Evolutionary conservation across 805 yeast genomes (phyloP), one percentile per base, ranked within the genome.

Genomic region (Candida argentea): DNA sequence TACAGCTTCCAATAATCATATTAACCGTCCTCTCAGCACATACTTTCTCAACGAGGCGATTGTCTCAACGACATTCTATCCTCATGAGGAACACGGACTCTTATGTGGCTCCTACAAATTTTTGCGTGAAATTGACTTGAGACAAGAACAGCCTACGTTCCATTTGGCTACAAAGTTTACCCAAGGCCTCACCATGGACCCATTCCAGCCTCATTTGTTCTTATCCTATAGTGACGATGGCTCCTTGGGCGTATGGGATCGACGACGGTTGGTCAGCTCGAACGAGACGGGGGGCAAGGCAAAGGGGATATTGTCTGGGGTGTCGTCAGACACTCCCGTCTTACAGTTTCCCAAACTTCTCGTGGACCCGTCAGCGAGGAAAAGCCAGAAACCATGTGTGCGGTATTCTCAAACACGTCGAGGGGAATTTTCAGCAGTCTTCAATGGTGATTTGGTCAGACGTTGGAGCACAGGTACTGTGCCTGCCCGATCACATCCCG

Each of bases 171-270:
- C 93, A 1, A 72, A 77, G 40, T 70, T 82, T 34, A 73, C 86
- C 0, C 63, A 72, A 40, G 80, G 80, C 12, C 64, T 87, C 25
- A 63, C 70, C 6, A 59, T 76, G 17, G 87, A 83, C 45, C 89
- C 81, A 3, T 73, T 73, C 44, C 73, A 76, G 43, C 66, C 65
- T 8, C 67, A 71, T 50, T 64, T 70, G 36, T 83, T 87, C 49
- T 73, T 84, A 11, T 76, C 93, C 0, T 71, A 71, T 37, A 73
- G 83, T 28, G 95, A 86, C 40, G 89, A 82, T 43, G 94, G 95
- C 2, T 71, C 91, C 0, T 55, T 86, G 27, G 77, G 89, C 0
- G 62, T 87, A 5, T 87, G 87, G 83, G 94, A 82, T 48, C 64
- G 84, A 37, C 60, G 94, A 38, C 76, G 68, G 38, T 47, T 82